Evolutionary conservation across 2,329 filamentous ascomycete species (phyloP).

Genomic region (Talaromyces sp.): DNA sequence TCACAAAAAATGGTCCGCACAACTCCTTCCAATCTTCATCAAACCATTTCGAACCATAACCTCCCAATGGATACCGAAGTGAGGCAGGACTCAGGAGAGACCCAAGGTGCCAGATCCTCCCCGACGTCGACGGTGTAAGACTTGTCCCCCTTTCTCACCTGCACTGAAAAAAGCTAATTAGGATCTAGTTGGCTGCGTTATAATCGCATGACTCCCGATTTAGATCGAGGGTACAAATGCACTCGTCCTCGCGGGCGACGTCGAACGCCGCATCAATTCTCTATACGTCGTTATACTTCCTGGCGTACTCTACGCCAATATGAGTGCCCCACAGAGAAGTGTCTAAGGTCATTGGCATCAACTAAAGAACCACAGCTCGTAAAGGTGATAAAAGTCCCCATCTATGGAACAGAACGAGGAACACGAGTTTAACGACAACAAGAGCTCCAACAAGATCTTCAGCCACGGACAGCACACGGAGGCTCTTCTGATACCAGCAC

Average conservation of each 20-base stretch:
- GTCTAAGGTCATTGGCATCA: neutral
- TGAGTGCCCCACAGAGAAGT: neutral
- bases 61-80: neutral
- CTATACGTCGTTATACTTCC: neutral
- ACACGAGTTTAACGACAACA: neutral
- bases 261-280: neutral
- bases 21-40: neutral
- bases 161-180: neutral
- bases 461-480: neutral
- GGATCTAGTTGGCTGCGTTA: neutral
- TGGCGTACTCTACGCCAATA: neutral
- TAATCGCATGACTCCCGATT: neutral
- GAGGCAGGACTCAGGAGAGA: neutral
- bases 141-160: too few species aligned
- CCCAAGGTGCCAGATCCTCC: neutral
- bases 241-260: neutral
- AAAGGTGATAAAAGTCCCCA: neutral
- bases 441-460: neutral
- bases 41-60: neutral
- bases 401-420: neutral
- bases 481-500: neutral
- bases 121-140: too few species aligned
- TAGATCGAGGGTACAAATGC: neutral
- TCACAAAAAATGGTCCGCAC: neutral
- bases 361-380: neutral